These are phyloP conservation scores for Monarda citriodora DNA, from an alignment of 305 asterid genomes.

Conservation along the genomic window DNA sequence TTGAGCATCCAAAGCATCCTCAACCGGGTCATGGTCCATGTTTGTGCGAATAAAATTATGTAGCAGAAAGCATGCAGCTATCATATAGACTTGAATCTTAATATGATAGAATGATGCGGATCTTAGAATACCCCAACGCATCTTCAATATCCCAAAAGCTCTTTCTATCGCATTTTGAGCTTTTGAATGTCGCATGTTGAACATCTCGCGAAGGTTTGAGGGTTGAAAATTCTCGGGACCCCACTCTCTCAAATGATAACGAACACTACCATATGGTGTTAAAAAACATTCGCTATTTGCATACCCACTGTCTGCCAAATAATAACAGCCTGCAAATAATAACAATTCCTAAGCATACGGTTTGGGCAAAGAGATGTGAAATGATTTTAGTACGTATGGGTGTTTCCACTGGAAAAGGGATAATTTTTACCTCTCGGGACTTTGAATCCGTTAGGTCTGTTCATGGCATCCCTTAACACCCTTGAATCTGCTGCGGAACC, in stretches of 20 bases:
- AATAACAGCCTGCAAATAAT: background rate
- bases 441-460: background rate
- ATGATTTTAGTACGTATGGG: too few relatives aligned
- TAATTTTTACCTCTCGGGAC: background rate
- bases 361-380: too few relatives aligned
- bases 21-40: too few relatives aligned
- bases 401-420: background rate
- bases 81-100: background rate
- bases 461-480: background rate
- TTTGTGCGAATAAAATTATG: slow-evolving; percentile 1
- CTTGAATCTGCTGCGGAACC: background rate
- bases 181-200: background rate
- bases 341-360: too few relatives aligned
- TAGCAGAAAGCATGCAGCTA: background rate
- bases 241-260: background rate
- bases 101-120: background rate
- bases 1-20: too few relatives aligned
- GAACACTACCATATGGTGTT: background rate
- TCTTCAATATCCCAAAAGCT: background rate
- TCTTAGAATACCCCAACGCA: background rate
- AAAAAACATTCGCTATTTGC: background rate
- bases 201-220: background rate
- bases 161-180: background rate
- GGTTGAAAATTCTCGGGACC: background rate
- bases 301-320: background rate